Base-by-base conservation (phyloP, 805 yeast species). In the Crinitomyces ghanaensis region DNA sequence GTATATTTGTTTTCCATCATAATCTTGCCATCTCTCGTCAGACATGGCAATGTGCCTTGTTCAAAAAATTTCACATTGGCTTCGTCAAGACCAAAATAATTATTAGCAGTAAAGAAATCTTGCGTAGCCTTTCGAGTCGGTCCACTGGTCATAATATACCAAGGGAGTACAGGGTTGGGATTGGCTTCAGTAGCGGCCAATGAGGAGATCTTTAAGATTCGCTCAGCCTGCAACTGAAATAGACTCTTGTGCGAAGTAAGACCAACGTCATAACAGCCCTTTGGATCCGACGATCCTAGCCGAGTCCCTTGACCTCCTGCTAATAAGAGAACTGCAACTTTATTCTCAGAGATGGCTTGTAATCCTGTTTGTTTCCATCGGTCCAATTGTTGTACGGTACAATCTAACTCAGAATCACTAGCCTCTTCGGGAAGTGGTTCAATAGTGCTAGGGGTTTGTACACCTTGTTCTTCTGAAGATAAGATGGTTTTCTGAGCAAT, bases 281-380 rank as follows among this genome's bases (percentile, higher is more conserved):
- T 91, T 23, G 99, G 99, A 17, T 63, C 72, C 3, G 74, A 62
- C 1, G 95, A 84, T 1, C 98, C 98, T 35, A 91, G 65, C 41
- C 99, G 68, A 5, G 96, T 81, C 20, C 99, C 99, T 57, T 91
- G 98, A 31, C 99, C 99, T 36, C 99, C 99, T 8, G 99, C 96
- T 81, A 91, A 78, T 33, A 91, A 64, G 27, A 91, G 65, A 4
- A 91, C 88, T 21, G 84, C 98, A 16, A 88, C 97, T 49, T 79
- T 72, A 42, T 77, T 77, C 9, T 63, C 55, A 12, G 70, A 56
- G 34, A 91, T 77, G 19, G 88, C 80, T 17, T 72, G 61, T 12
- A 77, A 55, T 9, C 98, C 99, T 11, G 59, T 26, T 2, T 55
- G 36, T 15, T 48, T 44, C 72, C 77, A 78, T 9, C 46, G 27